A percentile compares a stretch with the other conserved stretches of the same genome.
Conservation (phyloP, 1,284 basidiomycete species). For the Malassezia sympodialis region DNA sequence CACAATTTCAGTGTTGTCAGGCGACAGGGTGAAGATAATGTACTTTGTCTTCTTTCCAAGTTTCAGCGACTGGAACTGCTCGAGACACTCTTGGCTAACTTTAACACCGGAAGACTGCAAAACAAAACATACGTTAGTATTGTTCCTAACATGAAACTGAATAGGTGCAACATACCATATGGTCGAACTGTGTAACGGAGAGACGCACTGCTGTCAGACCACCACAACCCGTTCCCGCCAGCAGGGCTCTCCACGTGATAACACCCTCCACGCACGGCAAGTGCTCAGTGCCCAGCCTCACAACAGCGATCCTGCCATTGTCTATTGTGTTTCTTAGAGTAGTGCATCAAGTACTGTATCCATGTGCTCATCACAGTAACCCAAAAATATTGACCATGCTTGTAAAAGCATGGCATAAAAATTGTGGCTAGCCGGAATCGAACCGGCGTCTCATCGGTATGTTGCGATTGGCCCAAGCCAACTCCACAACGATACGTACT, state of each 20-base stretch:
- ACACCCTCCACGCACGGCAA: neutral
- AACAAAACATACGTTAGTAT: neutral
- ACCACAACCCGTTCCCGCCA: constrained; percentile 9
- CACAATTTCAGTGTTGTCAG: constrained; percentile 57
- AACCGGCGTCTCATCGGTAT: constrained; percentile 25
- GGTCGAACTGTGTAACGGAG: neutral
- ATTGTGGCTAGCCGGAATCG: constrained; percentile 25
- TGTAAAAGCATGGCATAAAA: neutral
- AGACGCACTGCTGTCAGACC: neutral
- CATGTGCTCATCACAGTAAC: too few species aligned
- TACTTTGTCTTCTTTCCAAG: constrained; percentile 72
- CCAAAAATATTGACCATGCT: neutral
- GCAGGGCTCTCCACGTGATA: constrained; percentile 6
- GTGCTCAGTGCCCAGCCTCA: neutral
- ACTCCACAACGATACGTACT: constrained; percentile 26
- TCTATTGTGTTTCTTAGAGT: too few species aligned
- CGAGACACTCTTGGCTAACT: constrained; percentile 58
- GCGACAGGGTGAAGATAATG: constrained; percentile 69
- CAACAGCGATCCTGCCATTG: neutral
- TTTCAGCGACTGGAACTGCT: constrained; percentile 66
- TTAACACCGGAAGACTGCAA: constrained; percentile 66
- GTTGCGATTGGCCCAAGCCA: constrained; percentile 5
- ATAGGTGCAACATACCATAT: neutral
- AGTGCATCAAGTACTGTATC: too few species aligned
- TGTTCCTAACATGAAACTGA: neutral